phyloP scores from a whole-genome alignment of 306 rosid species.

The Hippophae gyantsensis region DNA sequence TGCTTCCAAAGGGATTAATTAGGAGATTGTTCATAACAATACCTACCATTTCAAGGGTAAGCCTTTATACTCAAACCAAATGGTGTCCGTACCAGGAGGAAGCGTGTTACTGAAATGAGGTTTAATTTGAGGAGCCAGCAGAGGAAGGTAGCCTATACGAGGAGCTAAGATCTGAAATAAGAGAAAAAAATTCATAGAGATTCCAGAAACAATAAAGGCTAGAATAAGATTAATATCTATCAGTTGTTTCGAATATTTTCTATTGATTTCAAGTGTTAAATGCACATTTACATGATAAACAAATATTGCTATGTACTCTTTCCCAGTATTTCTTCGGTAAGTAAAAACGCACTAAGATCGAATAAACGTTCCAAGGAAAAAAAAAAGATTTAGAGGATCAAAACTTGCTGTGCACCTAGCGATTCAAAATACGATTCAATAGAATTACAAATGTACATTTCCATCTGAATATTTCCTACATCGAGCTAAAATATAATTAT shows the following conservation, averaged over 20 bases:
- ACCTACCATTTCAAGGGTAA: conserved; percentile 79
- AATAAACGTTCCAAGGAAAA: too few relatives aligned
- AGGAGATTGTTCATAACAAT: background rate
- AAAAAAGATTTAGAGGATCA: too few relatives aligned
- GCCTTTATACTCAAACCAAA: conserved; percentile 94
- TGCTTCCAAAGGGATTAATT: background rate
- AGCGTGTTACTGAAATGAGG: conserved; percentile 70
- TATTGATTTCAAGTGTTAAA: background rate
- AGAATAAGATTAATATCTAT: background rate
- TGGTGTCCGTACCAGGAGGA: conserved; percentile 78
- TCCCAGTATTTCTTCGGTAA: background rate
- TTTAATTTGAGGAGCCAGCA: conserved; percentile 63
- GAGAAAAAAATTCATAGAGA: background rate
- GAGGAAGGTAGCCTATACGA: conserved; percentile 77
- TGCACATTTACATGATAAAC: conserved; percentile 1
- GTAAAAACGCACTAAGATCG: background rate
- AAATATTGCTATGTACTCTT: background rate
- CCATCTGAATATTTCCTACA: too few relatives aligned
- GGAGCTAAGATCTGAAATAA: conserved; percentile 73
- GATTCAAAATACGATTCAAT: too few relatives aligned
- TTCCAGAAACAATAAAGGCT: background rate
- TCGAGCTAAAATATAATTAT: too few relatives aligned
- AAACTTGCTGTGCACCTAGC: too few relatives aligned
- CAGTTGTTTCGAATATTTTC: background rate
- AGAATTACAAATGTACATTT: too few relatives aligned